Evolutionary conservation across 225 moss, liverwort and hornwort genomes (phyloP).

Genomic region (Thuidium tamariscinum): DNA sequence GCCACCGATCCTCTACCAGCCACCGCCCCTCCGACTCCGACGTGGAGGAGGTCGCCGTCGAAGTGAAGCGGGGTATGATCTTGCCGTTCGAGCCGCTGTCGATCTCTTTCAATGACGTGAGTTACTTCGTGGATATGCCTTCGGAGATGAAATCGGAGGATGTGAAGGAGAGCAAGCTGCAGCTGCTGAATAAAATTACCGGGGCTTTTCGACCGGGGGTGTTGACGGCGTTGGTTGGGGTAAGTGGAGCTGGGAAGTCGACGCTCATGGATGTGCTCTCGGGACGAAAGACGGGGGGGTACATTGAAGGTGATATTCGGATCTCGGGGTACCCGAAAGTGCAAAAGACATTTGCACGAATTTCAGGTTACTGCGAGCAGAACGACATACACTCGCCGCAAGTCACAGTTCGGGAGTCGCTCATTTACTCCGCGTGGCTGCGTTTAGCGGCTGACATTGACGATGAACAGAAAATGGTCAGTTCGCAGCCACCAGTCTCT

Average conservation of each 20-base stretch:
- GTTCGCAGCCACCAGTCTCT: not conserved
- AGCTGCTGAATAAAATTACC: slow-evolving; percentile 25
- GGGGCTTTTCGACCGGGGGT: slow-evolving; percentile 46
- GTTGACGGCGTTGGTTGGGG: slow-evolving; percentile 46
- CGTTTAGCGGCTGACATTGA: slow-evolving; percentile 42
- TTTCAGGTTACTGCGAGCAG: slow-evolving; percentile 83
- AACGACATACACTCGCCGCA: slow-evolving; percentile 78
- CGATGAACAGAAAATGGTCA: slow-evolving; percentile 42
- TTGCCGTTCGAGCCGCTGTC: slow-evolving; percentile 52
- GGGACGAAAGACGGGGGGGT: slow-evolving; percentile 78
- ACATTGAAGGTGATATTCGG: slow-evolving; percentile 64
- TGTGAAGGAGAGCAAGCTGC: slow-evolving; percentile 10
- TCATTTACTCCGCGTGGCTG: slow-evolving; percentile 74
- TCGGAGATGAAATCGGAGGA: slow-evolving; percentile 42
- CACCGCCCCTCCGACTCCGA: slow-evolving; percentile 9
- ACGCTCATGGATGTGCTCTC: slow-evolving; percentile 89
- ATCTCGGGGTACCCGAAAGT: slow-evolving; percentile 58
- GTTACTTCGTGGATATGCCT: slow-evolving; percentile 72
- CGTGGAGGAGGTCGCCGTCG: slow-evolving; percentile 2
- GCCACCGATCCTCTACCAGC: slow-evolving; percentile 18
- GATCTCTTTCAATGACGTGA: slow-evolving; percentile 50
- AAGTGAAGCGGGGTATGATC: slow-evolving; percentile 51
- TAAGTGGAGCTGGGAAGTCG: slow-evolving; percentile 67
- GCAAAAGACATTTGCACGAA: slow-evolving; percentile 71
- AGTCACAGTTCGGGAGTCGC: slow-evolving; percentile 62